Evolutionary conservation across 192 early-diverging fungal genomes (phyloP), one percentile per base, ranked within the genome.

Genomic region (Coemansia sp.): DNA sequence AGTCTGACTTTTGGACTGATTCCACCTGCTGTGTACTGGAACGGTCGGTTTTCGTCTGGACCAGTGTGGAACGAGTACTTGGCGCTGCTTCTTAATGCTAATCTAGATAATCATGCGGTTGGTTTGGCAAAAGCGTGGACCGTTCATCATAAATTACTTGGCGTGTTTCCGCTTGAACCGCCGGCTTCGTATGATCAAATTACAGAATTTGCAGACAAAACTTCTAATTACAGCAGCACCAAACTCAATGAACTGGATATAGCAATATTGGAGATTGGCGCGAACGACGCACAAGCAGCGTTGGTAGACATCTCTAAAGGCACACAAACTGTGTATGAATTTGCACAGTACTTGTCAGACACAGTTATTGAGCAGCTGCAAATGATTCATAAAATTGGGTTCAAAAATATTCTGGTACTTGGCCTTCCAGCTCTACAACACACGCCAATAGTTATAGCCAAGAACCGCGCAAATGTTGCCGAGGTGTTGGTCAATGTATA

Each of bases 61-160:
- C 77, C 77, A 1, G 60, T 80, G 8, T 80, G 72, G 71, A 68
- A 60, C 49, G 77, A 80, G 43, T 67, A 71, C 10, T 19, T 78
- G 13, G 14, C 66, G 1, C 54, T 60, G 11, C 54, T 78, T 6
- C 19, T 78, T 0, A 24, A 54, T 45, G 54, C 62, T 14, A 37
- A 7, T 3, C 47, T 68, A 14, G 53, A 55, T 9, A 78, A 58
- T 53, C 56, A 69, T 13, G 75, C 75, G 0, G 69, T 78, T 5
- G 69, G 75, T 11, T 18, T 66, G 14, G 65, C 75, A 23, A 68
- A 72, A 32, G 54, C 69, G 4, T 32, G 37, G 24, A 27, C 61
- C 3, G 43, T 11, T 7, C 69, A 61, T 14, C 61, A 50, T 4
- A 51, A 22, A 32, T 37, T 72, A 16, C 26, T 72, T 1, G 45